These are phyloP conservation scores for Colletotrichum sp. DNA, from an alignment of 2,329 filamentous ascomycete species.

Conservation along the genomic window DNA sequence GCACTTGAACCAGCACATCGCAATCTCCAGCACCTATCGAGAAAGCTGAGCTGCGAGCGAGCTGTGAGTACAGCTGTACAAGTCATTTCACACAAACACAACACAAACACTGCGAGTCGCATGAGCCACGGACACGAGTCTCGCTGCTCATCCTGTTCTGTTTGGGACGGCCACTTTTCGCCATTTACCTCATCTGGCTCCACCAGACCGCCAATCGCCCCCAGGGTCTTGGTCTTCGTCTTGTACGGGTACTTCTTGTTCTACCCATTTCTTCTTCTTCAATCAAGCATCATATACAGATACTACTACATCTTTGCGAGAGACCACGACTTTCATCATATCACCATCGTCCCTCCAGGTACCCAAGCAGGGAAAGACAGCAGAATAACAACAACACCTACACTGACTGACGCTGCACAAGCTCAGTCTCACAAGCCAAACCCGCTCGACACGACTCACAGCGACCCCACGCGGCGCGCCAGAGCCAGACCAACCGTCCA, in stretches of 20 bases:
- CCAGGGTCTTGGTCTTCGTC: not conserved
- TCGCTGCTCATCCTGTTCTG: not conserved
- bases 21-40: not conserved
- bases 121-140: not conserved
- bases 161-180: slow-evolving; percentile 9
- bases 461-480: not conserved
- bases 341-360: not conserved
- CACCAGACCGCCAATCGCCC: slow-evolving; percentile 14
- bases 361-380: not conserved
- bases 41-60: not conserved
- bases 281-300: not conserved
- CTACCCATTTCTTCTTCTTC: not conserved
- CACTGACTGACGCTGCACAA: not conserved
- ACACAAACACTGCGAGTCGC: not conserved
- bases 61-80: not conserved
- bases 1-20: not conserved
- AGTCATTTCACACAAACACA: not conserved
- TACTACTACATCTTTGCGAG: not conserved
- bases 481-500: not conserved
- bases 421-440: not conserved
- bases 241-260: not conserved
- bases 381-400: not conserved
- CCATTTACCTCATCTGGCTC: slow-evolving; percentile 20
- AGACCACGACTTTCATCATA: not conserved
- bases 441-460: not conserved